These are phyloP conservation scores for Sugiyamaella xylanicola DNA, from an alignment of 1,139 yeast genomes.

Conservation along the genomic window DNA sequence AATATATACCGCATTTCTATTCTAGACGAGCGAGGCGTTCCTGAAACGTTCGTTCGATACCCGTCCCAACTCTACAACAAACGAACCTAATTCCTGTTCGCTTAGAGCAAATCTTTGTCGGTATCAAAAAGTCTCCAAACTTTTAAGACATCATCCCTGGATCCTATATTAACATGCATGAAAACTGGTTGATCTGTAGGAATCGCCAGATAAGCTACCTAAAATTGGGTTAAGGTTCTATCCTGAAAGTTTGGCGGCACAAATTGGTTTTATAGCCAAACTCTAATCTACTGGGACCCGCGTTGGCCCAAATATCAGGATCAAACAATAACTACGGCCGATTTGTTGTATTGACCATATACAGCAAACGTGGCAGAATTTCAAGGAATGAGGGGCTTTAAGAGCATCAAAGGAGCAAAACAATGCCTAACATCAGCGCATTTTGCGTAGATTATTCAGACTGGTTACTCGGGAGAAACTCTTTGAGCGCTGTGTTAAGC, in stretches of 20 bases:
- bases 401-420: too few relatives aligned
- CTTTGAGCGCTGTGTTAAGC: neutral
- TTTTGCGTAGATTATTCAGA: too few relatives aligned
- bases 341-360: neutral
- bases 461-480: too few relatives aligned
- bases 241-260: conserved; percentile 5
- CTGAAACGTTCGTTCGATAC: neutral
- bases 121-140: neutral
- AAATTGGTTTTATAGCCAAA: conserved; percentile 6
- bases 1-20: neutral
- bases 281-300: conserved; percentile 11
- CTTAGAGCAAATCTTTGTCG: conserved; percentile 5
- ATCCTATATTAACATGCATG: neutral
- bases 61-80: conserved; percentile 5
- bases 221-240: neutral
- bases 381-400: neutral
- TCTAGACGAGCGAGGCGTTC: conserved; percentile 5
- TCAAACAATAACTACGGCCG: neutral
- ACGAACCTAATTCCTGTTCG: conserved; percentile 13
- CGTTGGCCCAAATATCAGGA: conserved; percentile 13
- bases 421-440: too few relatives aligned
- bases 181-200: neutral
- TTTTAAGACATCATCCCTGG: neutral
- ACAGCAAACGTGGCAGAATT: neutral
- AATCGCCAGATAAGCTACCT: neutral